Base-by-base conservation (phyloP, 2,329 filamentous ascomycete species). In the Calonectria leucothoes region DNA sequence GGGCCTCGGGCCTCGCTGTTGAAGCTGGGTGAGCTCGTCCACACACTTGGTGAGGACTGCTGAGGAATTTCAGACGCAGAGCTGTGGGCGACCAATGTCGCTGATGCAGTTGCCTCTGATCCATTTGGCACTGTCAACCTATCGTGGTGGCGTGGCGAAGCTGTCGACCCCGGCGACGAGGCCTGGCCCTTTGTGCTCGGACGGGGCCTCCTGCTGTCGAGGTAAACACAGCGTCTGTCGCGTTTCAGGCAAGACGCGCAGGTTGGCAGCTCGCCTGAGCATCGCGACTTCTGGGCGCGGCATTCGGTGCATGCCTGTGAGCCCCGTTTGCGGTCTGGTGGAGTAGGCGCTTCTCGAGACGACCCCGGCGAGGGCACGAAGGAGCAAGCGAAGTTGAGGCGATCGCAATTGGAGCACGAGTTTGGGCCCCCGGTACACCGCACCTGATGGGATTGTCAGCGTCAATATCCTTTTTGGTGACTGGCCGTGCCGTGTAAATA, bases 391-490 rank as follows among this genome's bases (percentile, higher is more conserved):
- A 89, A 88, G 70, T 84, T 86, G 51, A 89, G 84, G 6, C 88
- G 86, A 69, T 88, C 85, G 79, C 88, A 89, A 80, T 88, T 88
- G 79, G 85, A 84, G 81, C 88, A 89, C 69, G 86, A 80, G 64
- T 83, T 81, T 33, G 85, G 84, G 7, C 85, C 83, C n/a, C 87
- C 85, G 75, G 88, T 85, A 80, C 87, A 89, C 51, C 86, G 86
- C 55, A 89, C 87, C 79, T 89, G 23, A 15, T n/a, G 48, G 10
- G 65, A 29, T 27, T 35, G 52, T 59, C 27, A 59, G 52, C 23
- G 52, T 37, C n/a, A 25, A 37, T 11, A 37, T 37, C n/a, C 17
- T 59, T 37, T 11, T 20, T 33, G 48, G 12, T 37, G 52, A 29
- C 31, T 20, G 27, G n/a, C n/a, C n/a, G n/a, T n/a, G 29, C 52